Percentiles rank a stretch among this genome's conserved stretches.
Evolutionary conservation across 2,329 filamentous ascomycete species (phyloP).

Genomic region (Aspergillus fumigatus): DNA sequence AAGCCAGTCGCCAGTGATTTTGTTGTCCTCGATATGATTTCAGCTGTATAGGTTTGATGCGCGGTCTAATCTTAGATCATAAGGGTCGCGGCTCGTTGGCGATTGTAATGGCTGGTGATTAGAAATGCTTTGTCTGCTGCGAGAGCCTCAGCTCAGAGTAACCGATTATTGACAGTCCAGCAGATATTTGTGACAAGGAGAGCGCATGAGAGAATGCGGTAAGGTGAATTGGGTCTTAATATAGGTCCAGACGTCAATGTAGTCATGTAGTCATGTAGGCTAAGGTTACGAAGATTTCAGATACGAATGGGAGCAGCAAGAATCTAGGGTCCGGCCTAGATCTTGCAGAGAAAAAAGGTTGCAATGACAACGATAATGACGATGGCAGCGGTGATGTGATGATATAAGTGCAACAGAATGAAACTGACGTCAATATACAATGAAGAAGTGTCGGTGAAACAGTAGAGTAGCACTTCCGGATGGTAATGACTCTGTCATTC

Average conservation of each 20-base stretch:
- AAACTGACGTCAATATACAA: neutral
- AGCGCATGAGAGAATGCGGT: neutral
- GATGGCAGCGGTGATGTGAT: neutral
- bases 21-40: neutral
- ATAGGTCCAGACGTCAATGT: neutral
- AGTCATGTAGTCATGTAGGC: neutral
- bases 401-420: neutral
- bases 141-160: neutral
- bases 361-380: neutral
- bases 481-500: neutral
- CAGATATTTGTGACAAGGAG: neutral
- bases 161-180: neutral
- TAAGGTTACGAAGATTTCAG: neutral
- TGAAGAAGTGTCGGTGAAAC: neutral
- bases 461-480: neutral
- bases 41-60: neutral
- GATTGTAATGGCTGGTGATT: neutral
- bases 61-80: neutral
- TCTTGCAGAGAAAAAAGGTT: neutral
- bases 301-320: neutral
- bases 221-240: neutral
- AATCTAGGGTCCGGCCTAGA: neutral
- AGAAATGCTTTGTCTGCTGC: neutral
- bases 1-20: neutral
- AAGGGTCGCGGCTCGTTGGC: neutral